These are phyloP conservation scores for Ophiostoma australiae DNA, from an alignment of 2,329 filamentous ascomycete species.

Conservation along the genomic window DNA sequence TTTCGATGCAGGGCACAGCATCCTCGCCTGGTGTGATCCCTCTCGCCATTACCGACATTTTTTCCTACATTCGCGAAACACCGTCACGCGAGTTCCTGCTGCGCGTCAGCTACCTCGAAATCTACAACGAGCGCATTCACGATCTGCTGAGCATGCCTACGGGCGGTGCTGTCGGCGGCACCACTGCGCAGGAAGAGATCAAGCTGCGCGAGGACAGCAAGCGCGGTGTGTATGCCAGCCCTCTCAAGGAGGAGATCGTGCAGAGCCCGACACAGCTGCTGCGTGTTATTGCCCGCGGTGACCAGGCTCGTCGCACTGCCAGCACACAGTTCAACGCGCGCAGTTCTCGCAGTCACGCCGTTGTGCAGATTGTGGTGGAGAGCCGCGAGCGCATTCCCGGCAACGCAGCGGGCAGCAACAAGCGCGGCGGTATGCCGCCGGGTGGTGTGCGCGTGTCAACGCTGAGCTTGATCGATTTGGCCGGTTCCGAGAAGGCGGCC, in stretches of 20 bases:
- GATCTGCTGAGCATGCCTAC: conserved; percentile 78
- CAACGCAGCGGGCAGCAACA: conserved; percentile 46
- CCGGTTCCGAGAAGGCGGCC: conserved; percentile 91
- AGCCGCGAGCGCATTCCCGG: conserved; percentile 78
- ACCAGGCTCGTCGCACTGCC: conserved; percentile 81
- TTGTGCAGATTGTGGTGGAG: conserved; percentile 97
- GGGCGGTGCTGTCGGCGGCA: conserved; percentile 50
- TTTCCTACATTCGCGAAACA: conserved; percentile 97
- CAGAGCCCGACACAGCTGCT: conserved; percentile 94
- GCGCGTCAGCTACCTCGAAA: conserved; percentile 95
- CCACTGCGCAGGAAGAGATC: conserved; percentile 75
- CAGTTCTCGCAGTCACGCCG: conserved; percentile 95
- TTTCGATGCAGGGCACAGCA: conserved; percentile 98
- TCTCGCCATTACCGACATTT: conserved; percentile 95
- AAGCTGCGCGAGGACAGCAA: conserved; percentile 96
- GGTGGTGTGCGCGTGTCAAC: conserved; percentile 95
- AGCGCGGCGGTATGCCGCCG: conserved; percentile 65
- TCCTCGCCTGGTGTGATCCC: conserved; percentile 95
- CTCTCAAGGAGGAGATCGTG: conserved; percentile 96
- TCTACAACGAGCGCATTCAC: conserved; percentile 97
- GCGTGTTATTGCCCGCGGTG: conserved; percentile 89
- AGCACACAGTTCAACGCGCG: conserved; percentile 96
- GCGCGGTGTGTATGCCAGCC: conserved; percentile 90
- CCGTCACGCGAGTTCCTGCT: conserved; percentile 90
- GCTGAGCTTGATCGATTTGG: conserved; percentile 89